Evolutionary conservation across 2,329 filamentous ascomycete genomes (phyloP), one percentile per base, ranked within the genome.

Genomic region (Aspergillus ruber): DNA sequence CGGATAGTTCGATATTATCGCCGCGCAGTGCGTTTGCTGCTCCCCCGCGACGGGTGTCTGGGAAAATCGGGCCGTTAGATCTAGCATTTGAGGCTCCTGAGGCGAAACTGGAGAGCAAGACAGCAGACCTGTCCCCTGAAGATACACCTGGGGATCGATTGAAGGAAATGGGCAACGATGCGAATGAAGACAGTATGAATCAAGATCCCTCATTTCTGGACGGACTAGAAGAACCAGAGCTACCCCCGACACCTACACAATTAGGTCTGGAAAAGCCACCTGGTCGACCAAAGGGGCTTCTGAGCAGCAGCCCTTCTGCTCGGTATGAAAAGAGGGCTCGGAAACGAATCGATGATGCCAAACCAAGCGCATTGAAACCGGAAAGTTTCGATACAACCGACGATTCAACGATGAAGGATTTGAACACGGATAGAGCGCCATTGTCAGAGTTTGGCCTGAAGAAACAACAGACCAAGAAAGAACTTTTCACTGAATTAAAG

Each of bases 171-270:
- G 63, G 56, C 18, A 61, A 59, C 17, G 60, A 58, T 36, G 21
- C 47, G 10, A 56, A 59, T 33, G 38, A 53, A 32, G 50, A 49
- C 36, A 39, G 13, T 15, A 43, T 46, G 13, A 53, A 58, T 17
- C 44, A 56, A 4, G 57, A 52, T 25, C 48, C 51, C 38, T 47
- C 47, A 23, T 53, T 58, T 7, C 48, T 60, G 15, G 58, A 63
- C 9, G 65, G 65, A 6, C 53, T 61, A n/a, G 74, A 74, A 13
- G 82, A 86, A 56, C 83, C 83, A 1, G 81, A 85, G 42, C 71
- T 87, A 4, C 84, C 84, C 12, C 68, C 69, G n/a, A 72, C 69
- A 6, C 70, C 70, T 23, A 68, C 69, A 13, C 64, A 72, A 49
- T 47, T 72, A 20, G 67, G 68, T 6, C 50, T 71, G 29, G 65